phyloP scores from a whole-genome alignment of 108 stramenopile genomes.

The Schizochytrium sp. region DNA sequence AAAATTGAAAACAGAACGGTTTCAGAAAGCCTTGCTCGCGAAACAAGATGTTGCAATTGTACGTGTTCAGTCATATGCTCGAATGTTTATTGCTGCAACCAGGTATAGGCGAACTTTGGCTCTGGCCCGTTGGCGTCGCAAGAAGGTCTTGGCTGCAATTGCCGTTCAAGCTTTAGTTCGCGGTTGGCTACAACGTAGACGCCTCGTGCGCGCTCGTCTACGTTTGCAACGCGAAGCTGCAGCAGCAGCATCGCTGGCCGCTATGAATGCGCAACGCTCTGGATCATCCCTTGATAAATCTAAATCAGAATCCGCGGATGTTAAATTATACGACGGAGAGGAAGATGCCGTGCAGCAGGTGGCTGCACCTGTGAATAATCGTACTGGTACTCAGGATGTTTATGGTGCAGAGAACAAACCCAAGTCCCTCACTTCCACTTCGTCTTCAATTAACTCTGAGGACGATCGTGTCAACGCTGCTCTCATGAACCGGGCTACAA shows the following conservation, averaged over 20 bases:
- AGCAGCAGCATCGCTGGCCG: background rate
- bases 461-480: constrained; percentile 30
- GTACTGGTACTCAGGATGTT: no score
- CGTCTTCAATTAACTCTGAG: background rate
- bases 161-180: constrained; percentile 26
- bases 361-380: no score
- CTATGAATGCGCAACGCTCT: background rate
- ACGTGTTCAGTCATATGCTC: background rate
- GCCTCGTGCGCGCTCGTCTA: background rate
- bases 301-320: background rate
- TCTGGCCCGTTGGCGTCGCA: background rate
- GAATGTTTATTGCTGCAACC: background rate
- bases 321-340: background rate
- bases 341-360: background rate
- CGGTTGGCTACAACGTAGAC: constrained; percentile 9
- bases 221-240: background rate
- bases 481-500: background rate
- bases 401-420: no score
- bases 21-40: no score
- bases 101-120: background rate
- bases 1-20: no score
- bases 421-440: no score
- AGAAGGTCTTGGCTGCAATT: constrained; percentile 17
- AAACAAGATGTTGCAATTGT: no score
- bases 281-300: background rate